These are phyloP conservation scores for Trypanosoma caninum DNA, from an alignment of 208 protist species.

Conservation along the genomic window DNA sequence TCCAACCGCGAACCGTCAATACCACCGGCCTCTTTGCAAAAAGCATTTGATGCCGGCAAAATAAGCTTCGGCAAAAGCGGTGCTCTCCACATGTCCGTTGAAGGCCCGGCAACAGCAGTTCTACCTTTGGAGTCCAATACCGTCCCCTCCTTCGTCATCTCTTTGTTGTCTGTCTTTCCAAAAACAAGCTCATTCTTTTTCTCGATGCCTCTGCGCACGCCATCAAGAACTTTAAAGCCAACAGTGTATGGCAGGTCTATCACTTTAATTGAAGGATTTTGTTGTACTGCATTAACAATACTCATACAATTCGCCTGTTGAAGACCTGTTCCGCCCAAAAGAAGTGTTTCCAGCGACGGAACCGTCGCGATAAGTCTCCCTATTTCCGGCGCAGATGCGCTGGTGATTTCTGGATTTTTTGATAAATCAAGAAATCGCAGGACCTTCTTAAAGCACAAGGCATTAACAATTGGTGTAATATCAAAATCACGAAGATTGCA, in stretches of 20 bases:
- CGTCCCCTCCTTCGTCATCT: conserved; percentile 3
- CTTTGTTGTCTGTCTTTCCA: neutral
- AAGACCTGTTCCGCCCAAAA: conserved; percentile 44
- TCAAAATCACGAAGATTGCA: conserved; percentile 65
- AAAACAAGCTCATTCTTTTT: neutral
- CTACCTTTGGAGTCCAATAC: conserved; percentile 4
- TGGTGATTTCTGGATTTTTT: conserved; percentile 61
- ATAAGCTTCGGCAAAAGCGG: neutral
- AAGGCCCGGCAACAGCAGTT: neutral
- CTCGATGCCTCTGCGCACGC: neutral
- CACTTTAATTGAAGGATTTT: conserved; percentile 31
- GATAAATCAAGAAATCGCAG: conserved; percentile 53
- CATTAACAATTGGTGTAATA: conserved; percentile 50
- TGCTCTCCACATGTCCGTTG: neutral
- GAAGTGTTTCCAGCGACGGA: conserved; percentile 33
- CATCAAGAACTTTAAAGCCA: conserved; percentile 40
- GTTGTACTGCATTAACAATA: conserved; percentile 38
- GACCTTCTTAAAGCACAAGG: conserved; percentile 29
- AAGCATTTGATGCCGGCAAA: neutral
- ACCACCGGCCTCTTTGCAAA: neutral
- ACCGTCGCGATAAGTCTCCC: conserved; percentile 34
- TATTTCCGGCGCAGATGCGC: conserved; percentile 36
- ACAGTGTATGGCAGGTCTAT: conserved; percentile 78
- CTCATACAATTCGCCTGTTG: conserved; percentile 25
- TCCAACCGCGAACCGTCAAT: neutral